phyloP scores from a whole-genome alignment of 169 alveolate genomes.

The Cryptosporidium bovis region DNA sequence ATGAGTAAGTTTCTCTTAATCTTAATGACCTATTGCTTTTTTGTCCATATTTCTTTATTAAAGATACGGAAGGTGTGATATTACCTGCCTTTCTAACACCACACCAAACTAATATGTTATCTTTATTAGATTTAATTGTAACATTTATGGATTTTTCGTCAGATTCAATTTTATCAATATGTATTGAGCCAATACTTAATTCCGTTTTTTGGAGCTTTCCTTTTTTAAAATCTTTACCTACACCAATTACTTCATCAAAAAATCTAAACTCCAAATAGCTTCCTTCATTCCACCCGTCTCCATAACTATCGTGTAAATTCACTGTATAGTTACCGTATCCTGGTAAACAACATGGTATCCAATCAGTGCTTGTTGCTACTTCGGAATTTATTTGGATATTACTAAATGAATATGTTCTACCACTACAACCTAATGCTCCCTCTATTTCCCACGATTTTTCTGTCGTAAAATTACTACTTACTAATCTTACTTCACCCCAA shows the following conservation, averaged over 20 bases:
- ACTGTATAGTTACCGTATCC: constrained; percentile 79
- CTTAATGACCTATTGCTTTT: constrained; percentile 73
- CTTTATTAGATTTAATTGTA: constrained; percentile 68
- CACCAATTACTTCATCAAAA: constrained; percentile 74
- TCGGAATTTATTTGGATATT: constrained; percentile 52
- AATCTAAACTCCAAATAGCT: constrained; percentile 79
- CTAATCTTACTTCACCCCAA: constrained; percentile 82
- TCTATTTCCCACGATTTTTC: constrained; percentile 81
- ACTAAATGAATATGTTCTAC: constrained; percentile 77
- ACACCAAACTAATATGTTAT: constrained; percentile 78
- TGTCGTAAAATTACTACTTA: constrained; percentile 75
- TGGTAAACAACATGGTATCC: constrained; percentile 83
- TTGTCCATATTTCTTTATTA: constrained; percentile 79
- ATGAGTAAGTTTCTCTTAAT: constrained; percentile 48
- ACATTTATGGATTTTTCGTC: constrained; percentile 65
- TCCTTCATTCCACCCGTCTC: constrained; percentile 80
- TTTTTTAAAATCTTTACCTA: constrained; percentile 77
- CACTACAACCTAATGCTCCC: constrained; percentile 81
- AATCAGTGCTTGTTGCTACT: constrained; percentile 43
- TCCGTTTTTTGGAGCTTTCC: constrained; percentile 61
- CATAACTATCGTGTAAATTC: constrained; percentile 77
- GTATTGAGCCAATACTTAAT: constrained; percentile 66
- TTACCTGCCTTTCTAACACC: constrained; percentile 77
- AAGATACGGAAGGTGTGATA: constrained; percentile 75
- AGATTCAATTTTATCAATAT: constrained; percentile 72